Base-by-base conservation (phyloP, 2,329 filamentous ascomycete species). In the Bipolaris oryzae region DNA sequence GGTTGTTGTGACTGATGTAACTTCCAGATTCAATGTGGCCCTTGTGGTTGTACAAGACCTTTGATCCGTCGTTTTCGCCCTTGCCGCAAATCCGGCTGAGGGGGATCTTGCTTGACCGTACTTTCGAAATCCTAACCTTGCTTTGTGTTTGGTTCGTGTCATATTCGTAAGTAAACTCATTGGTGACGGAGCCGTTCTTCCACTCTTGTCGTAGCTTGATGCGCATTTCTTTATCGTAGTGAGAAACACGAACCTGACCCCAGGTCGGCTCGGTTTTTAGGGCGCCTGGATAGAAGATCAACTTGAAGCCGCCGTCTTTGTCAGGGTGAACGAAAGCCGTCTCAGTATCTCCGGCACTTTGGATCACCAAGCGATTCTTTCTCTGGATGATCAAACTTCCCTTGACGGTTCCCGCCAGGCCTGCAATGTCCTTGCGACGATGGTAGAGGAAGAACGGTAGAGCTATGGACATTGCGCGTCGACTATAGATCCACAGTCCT, bases 1-100 rank as follows among this genome's bases (percentile, higher is more conserved):
- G 65, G 54, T 83, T 84, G 1, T 77, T 78, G 56, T 84, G 79
- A 53, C 79, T 81, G 59, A 84, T 76, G 64, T 83, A 84, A 2
- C 81, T 84, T 10, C 83, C 83, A 9, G 78, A 79, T 47, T 81
- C 77, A 41, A 85, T 77, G 42, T 83, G 80, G 16, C 83, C 83
- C 60, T 81, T 81, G 46, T 75, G 70, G 61, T 85, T 83, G 64
- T 84, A 85, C 38, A 80, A 74, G 18, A 84, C 78, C 15, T 78
- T 77, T 58, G 84, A 76, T 20, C 79, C 75, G 31, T 78, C 68
- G 46, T 80, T 75, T 10, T 75, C 69, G 37, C 83, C 83, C 20
- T 71, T 66, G 7, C 82, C 71, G 57, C 83, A 85, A 18, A 73
- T 77, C 37, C 83, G 76, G 18, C 64, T 64, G 7, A 72, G 54